Evolutionary conservation across 2,329 filamentous ascomycete genomes (phyloP).

Genomic region (Penicillium verrucosum): DNA sequence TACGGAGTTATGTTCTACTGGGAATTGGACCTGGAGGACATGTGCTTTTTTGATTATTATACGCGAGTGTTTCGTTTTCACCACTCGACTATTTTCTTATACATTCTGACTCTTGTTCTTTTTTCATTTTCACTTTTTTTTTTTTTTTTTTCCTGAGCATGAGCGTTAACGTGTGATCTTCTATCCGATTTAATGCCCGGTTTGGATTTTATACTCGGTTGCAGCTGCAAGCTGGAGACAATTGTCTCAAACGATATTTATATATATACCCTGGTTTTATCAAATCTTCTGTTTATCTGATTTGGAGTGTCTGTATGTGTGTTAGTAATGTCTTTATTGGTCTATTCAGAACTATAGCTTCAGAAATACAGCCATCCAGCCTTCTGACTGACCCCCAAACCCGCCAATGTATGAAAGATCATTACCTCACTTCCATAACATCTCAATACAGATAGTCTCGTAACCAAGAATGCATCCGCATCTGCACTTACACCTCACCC

Average conservation of each 20-base stretch:
- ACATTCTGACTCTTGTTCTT: background rate
- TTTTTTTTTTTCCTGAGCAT: constrained; percentile 9
- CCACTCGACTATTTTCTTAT: constrained; percentile 5
- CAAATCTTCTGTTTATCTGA: constrained; percentile 5
- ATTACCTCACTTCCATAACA: background rate
- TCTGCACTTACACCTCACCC: background rate
- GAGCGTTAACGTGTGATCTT: constrained; percentile 13
- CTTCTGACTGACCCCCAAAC: background rate
- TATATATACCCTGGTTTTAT: constrained; percentile 19
- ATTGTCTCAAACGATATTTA: constrained; percentile 6
- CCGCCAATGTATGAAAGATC: background rate
- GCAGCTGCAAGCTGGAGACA: constrained; percentile 3
- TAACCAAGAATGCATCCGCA: background rate
- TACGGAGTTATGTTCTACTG: background rate
- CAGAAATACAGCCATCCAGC: background rate
- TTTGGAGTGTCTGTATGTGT: constrained; percentile 2
- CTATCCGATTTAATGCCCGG: background rate
- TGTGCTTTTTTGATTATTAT: background rate
- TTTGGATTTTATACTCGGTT: background rate
- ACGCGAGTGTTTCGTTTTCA: background rate
- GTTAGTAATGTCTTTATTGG: background rate
- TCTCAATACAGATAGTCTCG: constrained; percentile 3
- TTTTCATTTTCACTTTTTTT: background rate
- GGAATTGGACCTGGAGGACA: background rate
- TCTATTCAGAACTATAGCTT: background rate